phyloP scores from a whole-genome alignment of 352 stramenopile genomes.

The Globisporangium cederbergense region DNA sequence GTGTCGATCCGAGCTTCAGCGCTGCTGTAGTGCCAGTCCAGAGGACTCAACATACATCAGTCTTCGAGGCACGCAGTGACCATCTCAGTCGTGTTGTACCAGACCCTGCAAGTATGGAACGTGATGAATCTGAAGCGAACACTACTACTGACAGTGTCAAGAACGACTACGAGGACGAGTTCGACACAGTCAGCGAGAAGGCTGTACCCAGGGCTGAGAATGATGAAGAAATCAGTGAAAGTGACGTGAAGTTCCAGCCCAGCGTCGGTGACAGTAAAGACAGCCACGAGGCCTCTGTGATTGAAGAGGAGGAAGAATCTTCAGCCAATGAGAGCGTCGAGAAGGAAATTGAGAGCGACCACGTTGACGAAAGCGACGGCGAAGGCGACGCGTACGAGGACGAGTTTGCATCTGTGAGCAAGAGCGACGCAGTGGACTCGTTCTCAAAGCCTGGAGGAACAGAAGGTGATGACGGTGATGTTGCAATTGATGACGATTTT shows the following conservation, averaged over 20 bases:
- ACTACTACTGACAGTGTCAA: background rate
- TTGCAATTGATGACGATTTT: background rate
- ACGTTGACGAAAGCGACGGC: background rate
- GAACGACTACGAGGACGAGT: conserved; percentile 41
- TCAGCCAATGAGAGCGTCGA: background rate
- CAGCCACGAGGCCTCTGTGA: conserved; percentile 8
- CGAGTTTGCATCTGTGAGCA: conserved; percentile 12
- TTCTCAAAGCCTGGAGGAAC: background rate
- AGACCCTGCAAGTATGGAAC: no score
- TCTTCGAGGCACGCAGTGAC: background rate
- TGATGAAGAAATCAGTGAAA: conserved; percentile 2
- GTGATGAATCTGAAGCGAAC: background rate
- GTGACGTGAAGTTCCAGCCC: background rate
- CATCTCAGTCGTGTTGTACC: background rate
- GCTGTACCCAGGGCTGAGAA: background rate
- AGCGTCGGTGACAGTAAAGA: background rate
- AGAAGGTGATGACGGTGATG: background rate
- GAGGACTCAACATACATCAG: background rate
- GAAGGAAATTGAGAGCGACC: background rate
- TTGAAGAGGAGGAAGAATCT: background rate
- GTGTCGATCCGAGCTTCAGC: background rate
- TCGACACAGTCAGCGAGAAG: conserved; percentile 30
- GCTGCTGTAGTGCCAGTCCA: background rate
- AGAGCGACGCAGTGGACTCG: background rate
- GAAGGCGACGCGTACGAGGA: conserved; percentile 12